Evolutionary conservation across 495 filamentous ascomycete genomes (phyloP).

Genomic region (Hypoxylon cercidicola): DNA sequence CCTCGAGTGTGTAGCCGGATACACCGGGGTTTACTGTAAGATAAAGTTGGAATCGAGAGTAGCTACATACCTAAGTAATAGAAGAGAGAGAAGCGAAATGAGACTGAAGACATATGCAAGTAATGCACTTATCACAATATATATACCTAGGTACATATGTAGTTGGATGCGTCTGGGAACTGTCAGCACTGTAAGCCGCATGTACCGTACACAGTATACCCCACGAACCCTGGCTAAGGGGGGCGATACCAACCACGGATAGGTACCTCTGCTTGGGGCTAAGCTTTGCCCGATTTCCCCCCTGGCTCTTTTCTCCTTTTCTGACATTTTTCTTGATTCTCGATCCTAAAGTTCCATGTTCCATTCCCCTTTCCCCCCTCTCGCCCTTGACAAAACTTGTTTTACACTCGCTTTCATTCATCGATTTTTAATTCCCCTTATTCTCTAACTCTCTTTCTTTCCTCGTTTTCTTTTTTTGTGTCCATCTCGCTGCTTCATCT

Average conservation of each 20-base stretch:
- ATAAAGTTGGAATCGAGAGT: background rate
- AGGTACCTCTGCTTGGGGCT: constrained; percentile 27
- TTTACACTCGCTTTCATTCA: constrained; percentile 47
- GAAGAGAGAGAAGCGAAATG: background rate
- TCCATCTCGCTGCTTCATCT: constrained; percentile 37
- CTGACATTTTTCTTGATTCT: constrained; percentile 48
- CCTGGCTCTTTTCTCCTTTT: constrained; percentile 43
- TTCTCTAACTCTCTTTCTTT: constrained; percentile 38
- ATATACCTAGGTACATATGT: background rate
- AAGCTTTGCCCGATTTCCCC: constrained; percentile 37
- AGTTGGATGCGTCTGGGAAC: background rate
- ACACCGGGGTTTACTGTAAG: background rate
- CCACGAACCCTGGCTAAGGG: constrained; percentile 22
- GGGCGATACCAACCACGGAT: constrained; percentile 32
- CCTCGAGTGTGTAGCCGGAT: background rate
- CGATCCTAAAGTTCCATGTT: constrained; percentile 41
- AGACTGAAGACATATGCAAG: background rate
- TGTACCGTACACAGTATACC: constrained; percentile 8
- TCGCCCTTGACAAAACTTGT: constrained; percentile 44
- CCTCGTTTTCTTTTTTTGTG: constrained; percentile 34
- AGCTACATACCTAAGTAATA: background rate
- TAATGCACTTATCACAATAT: too few species aligned
- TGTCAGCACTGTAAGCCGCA: constrained; percentile 4
- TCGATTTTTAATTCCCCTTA: constrained; percentile 32
- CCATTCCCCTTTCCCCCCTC: constrained; percentile 40